Evolutionary conservation across 73 alveolate genomes (phyloP), one percentile per base, ranked within the genome.

Genomic region (Durusdinium trenchii): DNA sequence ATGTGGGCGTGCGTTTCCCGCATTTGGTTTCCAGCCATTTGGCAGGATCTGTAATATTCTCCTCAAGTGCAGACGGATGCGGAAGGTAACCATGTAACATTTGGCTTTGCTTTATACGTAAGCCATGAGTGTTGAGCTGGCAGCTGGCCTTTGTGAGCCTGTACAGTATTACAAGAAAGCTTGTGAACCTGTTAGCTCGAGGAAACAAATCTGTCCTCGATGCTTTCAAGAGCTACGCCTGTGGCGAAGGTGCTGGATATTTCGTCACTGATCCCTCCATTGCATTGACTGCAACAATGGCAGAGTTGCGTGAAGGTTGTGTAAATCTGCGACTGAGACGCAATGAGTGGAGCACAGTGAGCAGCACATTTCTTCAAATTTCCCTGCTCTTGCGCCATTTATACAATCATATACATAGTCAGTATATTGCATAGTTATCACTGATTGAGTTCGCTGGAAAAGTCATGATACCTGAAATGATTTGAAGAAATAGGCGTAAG

Each of bases 281-380:
- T 46, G 43, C 86, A 7, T 28, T 89, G 73, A 62, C 96, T 0
- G 86, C 73, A 7, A 40, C 78, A 16, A 42, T 40, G 48, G 86
- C 86, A 3, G 54, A 30, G 40, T 71, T 89, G 96, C 64, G 46
- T 3, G 51, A 36, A 3, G 96, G 96, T 7, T 89, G 96, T 51
- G 54, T 89, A n/a, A 89, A 89, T 51, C 32, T 69, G 96, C 50
- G 30, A 2, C 86, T 64, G 35, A 62, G 67, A 28, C 60, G 61
- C 45, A 38, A 38, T 6, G 60, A 54, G 52, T 9, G 46, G 32
- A 3, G 40, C 23, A 20, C 35, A 76, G 6, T 45, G n/a, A n/a
- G n/a, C n/a, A n/a, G n/a, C n/a, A n/a, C n/a, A n/a, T 35, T 30
- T 7, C 42, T 45, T 69, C 12, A 30, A 1, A 46, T 5, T 18